Percentiles rank a stretch among this genome's conserved stretches.
Conservation (phyloP, 306 rosid genomes). For the Spatholobus suberectus region DNA sequence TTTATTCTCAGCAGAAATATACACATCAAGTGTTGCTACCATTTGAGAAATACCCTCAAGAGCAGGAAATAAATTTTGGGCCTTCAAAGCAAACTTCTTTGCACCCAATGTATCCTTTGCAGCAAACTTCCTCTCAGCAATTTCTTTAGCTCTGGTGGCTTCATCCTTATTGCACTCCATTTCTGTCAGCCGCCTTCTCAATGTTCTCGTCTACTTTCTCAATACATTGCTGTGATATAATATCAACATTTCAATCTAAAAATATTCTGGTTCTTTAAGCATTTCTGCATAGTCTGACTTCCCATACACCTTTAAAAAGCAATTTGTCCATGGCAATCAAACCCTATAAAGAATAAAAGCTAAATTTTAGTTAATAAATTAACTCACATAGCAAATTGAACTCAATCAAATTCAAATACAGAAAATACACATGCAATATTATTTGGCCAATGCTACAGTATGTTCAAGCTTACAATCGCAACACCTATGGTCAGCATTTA, state of each 20-base stretch:
- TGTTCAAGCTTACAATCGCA: not conserved
- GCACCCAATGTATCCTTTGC: constrained; percentile 74
- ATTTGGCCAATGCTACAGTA: not conserved
- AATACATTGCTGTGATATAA: constrained; percentile 18
- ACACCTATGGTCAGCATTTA: not conserved
- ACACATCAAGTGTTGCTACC: constrained; percentile 82
- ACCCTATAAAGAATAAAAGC: constrained; percentile 32
- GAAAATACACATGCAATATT: constrained; percentile 7
- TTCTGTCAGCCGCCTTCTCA: constrained; percentile 32
- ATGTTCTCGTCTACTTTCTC: constrained; percentile 13
- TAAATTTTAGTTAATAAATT: constrained; percentile 23
- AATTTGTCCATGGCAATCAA: constrained; percentile 8
- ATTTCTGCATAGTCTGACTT: constrained; percentile 30
- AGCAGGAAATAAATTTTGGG: constrained; percentile 75
- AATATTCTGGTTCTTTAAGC: constrained; percentile 20
- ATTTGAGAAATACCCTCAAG: constrained; percentile 85
- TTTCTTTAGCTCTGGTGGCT: constrained; percentile 83
- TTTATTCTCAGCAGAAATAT: constrained; percentile 72
- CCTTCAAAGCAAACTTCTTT: constrained; percentile 87
- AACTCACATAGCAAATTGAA: not conserved
- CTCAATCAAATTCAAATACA: constrained; percentile 29
- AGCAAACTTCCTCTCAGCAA: constrained; percentile 81
- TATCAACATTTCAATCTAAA: constrained; percentile 41
- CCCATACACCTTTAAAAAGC: constrained; percentile 15
- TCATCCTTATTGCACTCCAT: constrained; percentile 98